These are phyloP conservation scores for Ophiostoma himal-ulmi DNA, from an alignment of 2,329 filamentous ascomycete genomes.

Conservation along the genomic window DNA sequence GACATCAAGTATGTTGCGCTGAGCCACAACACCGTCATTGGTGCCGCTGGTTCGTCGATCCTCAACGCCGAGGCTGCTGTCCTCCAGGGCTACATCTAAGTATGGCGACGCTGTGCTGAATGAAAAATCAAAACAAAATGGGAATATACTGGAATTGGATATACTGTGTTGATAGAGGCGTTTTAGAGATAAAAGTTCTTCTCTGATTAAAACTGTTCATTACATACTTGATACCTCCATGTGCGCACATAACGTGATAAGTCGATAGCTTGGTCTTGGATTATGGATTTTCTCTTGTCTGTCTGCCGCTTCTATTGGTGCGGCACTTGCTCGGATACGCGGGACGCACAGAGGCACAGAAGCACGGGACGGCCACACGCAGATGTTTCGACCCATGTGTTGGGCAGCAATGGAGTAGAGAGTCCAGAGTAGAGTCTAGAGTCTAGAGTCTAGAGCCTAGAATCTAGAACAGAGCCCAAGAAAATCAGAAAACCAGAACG, in stretches of 20 bases:
- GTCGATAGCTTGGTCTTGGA: too few species aligned
- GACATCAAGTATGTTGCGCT: constrained; percentile 92
- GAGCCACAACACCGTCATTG: constrained; percentile 80
- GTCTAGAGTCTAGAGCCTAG: too few species aligned
- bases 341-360: background rate
- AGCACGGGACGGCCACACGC: background rate
- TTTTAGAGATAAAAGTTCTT: background rate
- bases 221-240: too few species aligned
- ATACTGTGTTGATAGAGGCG: background rate
- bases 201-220: background rate
- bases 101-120: background rate
- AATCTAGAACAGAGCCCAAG: too few species aligned
- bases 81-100: constrained; percentile 73
- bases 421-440: too few species aligned
- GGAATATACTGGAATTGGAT: background rate
- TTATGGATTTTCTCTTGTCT: background rate
- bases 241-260: too few species aligned
- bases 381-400: background rate
- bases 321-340: background rate
- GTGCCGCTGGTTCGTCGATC: constrained; percentile 92
- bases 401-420: background rate
- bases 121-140: background rate
- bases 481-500: too few species aligned
- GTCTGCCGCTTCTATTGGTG: background rate
- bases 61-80: constrained; percentile 89